A percentile compares a stretch with the other conserved stretches of the same genome.
These are phyloP conservation scores for Zygosaccharomyces siamensis DNA, from an alignment of 805 yeast genomes.

Conservation along the genomic window DNA sequence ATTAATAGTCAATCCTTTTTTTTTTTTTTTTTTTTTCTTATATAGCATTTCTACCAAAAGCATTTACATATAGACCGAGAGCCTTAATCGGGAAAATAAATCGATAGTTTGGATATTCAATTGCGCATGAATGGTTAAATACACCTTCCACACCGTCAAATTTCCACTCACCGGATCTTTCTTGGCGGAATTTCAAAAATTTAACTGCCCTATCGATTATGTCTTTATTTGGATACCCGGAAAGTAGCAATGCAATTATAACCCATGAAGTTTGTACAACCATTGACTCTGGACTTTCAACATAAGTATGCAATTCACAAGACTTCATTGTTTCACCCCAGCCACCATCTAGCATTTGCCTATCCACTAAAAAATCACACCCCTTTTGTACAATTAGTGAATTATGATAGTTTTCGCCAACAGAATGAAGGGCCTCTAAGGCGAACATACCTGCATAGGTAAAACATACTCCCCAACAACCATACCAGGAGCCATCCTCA, in stretches of 20 bases:
- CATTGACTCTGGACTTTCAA: conserved; percentile 55
- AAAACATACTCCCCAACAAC: conserved; percentile 96
- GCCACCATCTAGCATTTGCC: conserved; percentile 87
- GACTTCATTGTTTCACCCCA: conserved; percentile 96
- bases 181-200: conserved; percentile 62
- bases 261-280: conserved; percentile 95
- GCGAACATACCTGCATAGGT: conserved; percentile 99
- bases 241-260: conserved; percentile 70
- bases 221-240: conserved; percentile 66
- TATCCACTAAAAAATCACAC: conserved; percentile 73
- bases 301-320: conserved; percentile 74
- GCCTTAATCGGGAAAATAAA: conserved; percentile 91
- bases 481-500: conserved; percentile 93
- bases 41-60: conserved; percentile 13
- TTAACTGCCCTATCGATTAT: conserved; percentile 61
- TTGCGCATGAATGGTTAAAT: conserved; percentile 89
- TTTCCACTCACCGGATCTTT: conserved; percentile 75
- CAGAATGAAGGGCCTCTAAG: conserved; percentile 77
- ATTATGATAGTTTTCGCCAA: conserved; percentile 58
- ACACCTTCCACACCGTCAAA: conserved; percentile 90
- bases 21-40: not conserved
- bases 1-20: not conserved
- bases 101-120: conserved; percentile 92
- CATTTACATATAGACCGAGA: conserved; percentile 58
- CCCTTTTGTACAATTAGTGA: conserved; percentile 63